Percentiles rank a stretch among this genome's conserved stretches.
Evolutionary conservation across 306 rosid genomes (phyloP).

Genomic region (Lathyrus sativus): DNA sequence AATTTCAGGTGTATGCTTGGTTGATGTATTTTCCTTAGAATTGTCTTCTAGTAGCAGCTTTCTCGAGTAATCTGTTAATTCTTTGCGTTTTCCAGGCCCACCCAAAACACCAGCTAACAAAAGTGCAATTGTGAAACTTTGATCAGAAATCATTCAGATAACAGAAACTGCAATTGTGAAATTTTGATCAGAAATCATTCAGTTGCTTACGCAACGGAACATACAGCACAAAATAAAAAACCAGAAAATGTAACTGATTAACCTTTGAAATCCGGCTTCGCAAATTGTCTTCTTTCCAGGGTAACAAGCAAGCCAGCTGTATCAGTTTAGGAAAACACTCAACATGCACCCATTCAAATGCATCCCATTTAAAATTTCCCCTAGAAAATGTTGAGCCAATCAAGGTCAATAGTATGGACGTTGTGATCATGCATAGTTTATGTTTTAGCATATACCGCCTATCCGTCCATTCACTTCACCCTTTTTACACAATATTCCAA

Average conservation of each 20-base stretch:
- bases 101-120: constrained; percentile 88
- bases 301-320: constrained; percentile 77
- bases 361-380: constrained; percentile 73
- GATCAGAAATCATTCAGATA: constrained; percentile 83
- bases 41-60: constrained; percentile 63
- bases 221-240: constrained; percentile 13
- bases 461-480: constrained; percentile 15
- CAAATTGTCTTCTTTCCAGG: constrained; percentile 84
- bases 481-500: constrained; percentile 7
- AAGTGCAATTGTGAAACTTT: constrained; percentile 80
- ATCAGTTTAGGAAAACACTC: constrained; percentile 89
- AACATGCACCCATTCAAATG: constrained; percentile 91
- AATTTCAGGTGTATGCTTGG: constrained; percentile 58
- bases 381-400: constrained; percentile 51
- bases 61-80: constrained; percentile 64
- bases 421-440: background rate
- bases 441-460: constrained; percentile 10
- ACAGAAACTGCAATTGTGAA: constrained; percentile 67
- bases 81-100: constrained; percentile 62
- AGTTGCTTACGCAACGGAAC: constrained; percentile 31
- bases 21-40: constrained; percentile 50
- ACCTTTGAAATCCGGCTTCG: constrained; percentile 82
- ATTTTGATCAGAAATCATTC: constrained; percentile 37
- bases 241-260: constrained; percentile 26
- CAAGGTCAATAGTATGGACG: constrained; percentile 32